Base-by-base conservation (phyloP, 1,139 yeast species). In the Candida dubliniensis region DNA sequence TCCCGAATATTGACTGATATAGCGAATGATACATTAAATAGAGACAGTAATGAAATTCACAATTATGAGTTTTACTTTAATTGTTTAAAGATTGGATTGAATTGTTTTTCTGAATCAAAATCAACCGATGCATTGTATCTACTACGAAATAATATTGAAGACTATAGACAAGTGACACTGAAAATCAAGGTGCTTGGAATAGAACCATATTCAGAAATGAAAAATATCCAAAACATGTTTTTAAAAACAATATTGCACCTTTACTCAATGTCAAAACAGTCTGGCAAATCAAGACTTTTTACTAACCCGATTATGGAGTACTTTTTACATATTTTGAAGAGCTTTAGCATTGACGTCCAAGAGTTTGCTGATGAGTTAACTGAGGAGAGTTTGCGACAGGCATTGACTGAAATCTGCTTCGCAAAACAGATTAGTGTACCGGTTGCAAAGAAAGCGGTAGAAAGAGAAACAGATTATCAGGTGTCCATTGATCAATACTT, bases 401-500 rank as follows among this genome's bases (percentile, higher is more conserved):
- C 37, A 8, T 35, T 48, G 27, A 12, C 15, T 3, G 48, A 44
- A 23, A 39, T 50, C 1, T 50, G 53, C 29, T 33, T 34, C 31
- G 23, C 23, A 3, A 44, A 36, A 8, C 25, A 38, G 8, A 35
- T 50, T 3, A 26, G 33, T 12, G 5, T 43, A 5, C 34, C 38
- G 8, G 5, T 12, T 4, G 12, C 2, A 12, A 7, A 18, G n/a
- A 23, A 3, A 8, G 14, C 30, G 27, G 13, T 29, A 2, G 12
- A 36, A 25, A 15, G 25, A 4, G 24, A 23, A 13, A 1, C 8
- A 13, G 13, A 11, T 3, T 9, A 30, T 11, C 18, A 38, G 4
- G 35, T 40, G 1, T 44, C 56, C 0, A 53, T 63, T 6, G 58
- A 53, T 2, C 18, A 42, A 1, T 59, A 50, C 32, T 50, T 48